phyloP scores from a whole-genome alignment of 805 yeast genomes.

The Nadsonia fulvescens region DNA sequence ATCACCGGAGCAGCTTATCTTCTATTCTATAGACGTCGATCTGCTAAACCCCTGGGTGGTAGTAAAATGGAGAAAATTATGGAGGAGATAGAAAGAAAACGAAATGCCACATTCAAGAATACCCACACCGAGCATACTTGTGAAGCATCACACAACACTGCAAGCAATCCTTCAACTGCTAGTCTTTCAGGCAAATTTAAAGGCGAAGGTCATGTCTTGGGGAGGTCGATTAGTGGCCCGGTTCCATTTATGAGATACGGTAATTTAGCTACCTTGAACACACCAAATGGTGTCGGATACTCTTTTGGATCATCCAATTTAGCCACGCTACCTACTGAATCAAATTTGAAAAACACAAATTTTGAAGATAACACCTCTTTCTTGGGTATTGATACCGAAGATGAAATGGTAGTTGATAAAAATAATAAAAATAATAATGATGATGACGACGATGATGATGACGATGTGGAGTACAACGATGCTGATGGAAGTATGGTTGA shows the following conservation, averaged over 20 bases:
- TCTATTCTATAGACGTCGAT: constrained; percentile 53
- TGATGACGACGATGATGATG: constrained; percentile 4
- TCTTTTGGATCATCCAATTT: background rate
- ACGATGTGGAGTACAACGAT: too few species aligned
- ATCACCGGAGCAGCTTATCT: constrained; percentile 67
- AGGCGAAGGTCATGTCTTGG: too few species aligned
- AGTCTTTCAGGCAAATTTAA: too few species aligned
- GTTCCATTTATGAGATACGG: background rate
- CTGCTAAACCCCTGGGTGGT: constrained; percentile 13
- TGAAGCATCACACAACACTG: too few species aligned
- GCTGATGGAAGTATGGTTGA: too few species aligned
- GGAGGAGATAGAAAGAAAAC: background rate
- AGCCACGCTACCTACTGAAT: background rate
- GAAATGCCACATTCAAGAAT: background rate
- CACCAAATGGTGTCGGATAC: background rate
- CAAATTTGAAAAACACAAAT: background rate
- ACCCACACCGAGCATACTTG: too few species aligned
- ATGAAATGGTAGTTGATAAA: constrained; percentile 3
- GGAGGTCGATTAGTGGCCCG: too few species aligned
- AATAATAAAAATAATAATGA: constrained; percentile 2
- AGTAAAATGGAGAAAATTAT: constrained; percentile 8
- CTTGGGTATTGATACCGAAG: constrained; percentile 1
- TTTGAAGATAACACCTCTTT: constrained; percentile 1
- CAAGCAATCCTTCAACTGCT: too few species aligned
- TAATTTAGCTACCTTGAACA: background rate